Evolutionary conservation across 805 yeast genomes (phyloP), one percentile per base, ranked within the genome.

Genomic region (Candida ipomoeae): DNA sequence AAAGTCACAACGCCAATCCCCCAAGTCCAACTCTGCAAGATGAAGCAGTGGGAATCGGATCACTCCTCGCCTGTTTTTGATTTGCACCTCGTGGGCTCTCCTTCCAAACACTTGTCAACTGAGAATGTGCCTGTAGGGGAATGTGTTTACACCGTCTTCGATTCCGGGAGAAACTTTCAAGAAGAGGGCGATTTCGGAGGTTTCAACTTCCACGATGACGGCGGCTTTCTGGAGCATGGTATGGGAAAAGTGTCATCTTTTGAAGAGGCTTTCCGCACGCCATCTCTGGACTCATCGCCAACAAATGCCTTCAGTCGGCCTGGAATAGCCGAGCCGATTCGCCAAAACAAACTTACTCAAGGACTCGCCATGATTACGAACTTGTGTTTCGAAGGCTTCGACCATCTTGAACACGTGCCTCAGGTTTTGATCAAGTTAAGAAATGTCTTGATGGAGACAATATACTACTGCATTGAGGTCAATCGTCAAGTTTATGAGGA

Each of bases 311-410:
- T 39, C 3, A 14, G 6, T 7, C 41, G 18, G 18, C 31, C 17
- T n/a, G 31, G n/a, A 23, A 39, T 39, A 11, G 26, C n/a, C 7
- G 31, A 14, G 18, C 41, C 8, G 31, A 39, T 11, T 14, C 11
- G 14, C 38, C 46, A 35, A 21, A 44, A 44, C 23, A 35, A 26
- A 32, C 49, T 56, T 26, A 29, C 53, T 6, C 48, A 40, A n/a
- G 49, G 56, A 2, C 47, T 56, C 38, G 58, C 55, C 26, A 42
- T 52, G 11, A 52, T 56, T 33, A 48, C 55, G 17, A 48, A 53
- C 26, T 44, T 56, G 17, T 48, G 55, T 20, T 49, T 46, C 17
- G 52, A 51, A 29, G 55, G 59, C 11, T 46, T 48, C n/a, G 40
- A 42, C n/a, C 45, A 50, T 8, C 41, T 50, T 20, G 55, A 50